Evolutionary conservation across 2,329 filamentous ascomycete genomes (phyloP), one percentile per base, ranked within the genome.

Genomic region (Aspergillus sp.): DNA sequence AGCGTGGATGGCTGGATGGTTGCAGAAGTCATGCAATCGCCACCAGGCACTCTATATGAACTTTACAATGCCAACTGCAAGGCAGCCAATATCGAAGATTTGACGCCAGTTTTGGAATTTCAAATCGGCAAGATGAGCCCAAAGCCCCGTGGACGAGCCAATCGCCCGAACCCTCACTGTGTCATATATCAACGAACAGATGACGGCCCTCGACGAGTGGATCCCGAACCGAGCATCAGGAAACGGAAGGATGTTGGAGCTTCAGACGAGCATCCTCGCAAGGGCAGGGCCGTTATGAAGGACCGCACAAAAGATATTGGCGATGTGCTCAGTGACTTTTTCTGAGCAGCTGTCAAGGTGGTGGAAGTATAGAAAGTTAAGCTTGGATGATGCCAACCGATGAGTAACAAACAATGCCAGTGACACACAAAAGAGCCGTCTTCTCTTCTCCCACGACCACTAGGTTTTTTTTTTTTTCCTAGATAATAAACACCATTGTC

Each of bases 291-390:
- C 8, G 62, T 62, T 18, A 67, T 71, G 64, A 75, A 66, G 58
- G 50, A 63, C 30, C 66, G 64, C 12, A 48, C 48, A 11, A 67
- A 62, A 34, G 66, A 72, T 55, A 63, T 74, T 43, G 58, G 60
- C 15, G 67, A 64, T 36, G 26, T 73, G 12, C 60, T 75, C 20
- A 59, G 63, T n/a, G 67, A 71, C n/a, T 73, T 75, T 55, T 48
- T 66, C 8, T 68, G 48, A 18, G 43, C 42, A 8, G 5, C 20
- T 34, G n/a, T 36, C 15, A 26, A 32, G 32, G 9, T n/a, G n/a
- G 39, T 6, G 18, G 38, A 5, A 45, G 32, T 13, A 24, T 45
- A n/a, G 24, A 13, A 47, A 42, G 34, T 36, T n/a, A 36, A 8
- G 9, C 9, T 3, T 36, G 18, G n/a, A 48, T 55, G 50, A 57